phyloP scores from a whole-genome alignment of 2,329 filamentous ascomycete genomes.

The Aspergillus novofumigatus region DNA sequence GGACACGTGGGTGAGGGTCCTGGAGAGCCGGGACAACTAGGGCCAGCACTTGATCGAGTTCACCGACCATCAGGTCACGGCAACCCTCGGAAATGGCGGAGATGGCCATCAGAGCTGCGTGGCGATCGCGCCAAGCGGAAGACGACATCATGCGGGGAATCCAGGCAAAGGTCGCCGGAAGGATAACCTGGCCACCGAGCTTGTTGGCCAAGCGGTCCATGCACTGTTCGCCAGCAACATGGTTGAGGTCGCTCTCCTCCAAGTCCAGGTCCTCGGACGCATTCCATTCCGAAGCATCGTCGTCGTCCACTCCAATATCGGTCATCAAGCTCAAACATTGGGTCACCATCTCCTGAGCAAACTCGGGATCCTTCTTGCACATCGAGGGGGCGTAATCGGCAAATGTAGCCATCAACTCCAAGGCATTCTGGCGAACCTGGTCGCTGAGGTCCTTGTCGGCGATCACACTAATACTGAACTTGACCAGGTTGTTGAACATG shows the following conservation, averaged over 20 bases:
- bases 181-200: slow-evolving; percentile 85
- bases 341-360: slow-evolving; percentile 94
- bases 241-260: slow-evolving; percentile 94
- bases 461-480: slow-evolving; percentile 88
- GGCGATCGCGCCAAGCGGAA: slow-evolving; percentile 87
- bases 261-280: slow-evolving; percentile 88
- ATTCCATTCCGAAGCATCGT: slow-evolving; percentile 93
- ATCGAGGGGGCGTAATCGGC: slow-evolving; percentile 90
- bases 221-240: slow-evolving; percentile 95
- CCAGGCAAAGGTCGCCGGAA: slow-evolving; percentile 94
- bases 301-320: slow-evolving; percentile 88
- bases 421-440: slow-evolving; percentile 84
- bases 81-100: slow-evolving; percentile 98
- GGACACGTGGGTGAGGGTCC: slow-evolving; percentile 87
- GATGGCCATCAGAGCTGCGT: slow-evolving; percentile 97
- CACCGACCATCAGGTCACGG: slow-evolving; percentile 89
- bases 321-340: slow-evolving; percentile 98
- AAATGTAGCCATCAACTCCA: slow-evolving; percentile 97
- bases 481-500: slow-evolving; percentile 87
- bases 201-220: slow-evolving; percentile 98
- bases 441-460: slow-evolving; percentile 94
- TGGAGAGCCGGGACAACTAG: slow-evolving; percentile 88
- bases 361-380: slow-evolving; percentile 90
- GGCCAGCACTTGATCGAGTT: slow-evolving; percentile 89
- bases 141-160: slow-evolving; percentile 97